A percentile compares a stretch with the other conserved stretches of the same genome.
These are phyloP conservation scores for Saturnispora galanensis DNA, from an alignment of 805 yeast species.

Conservation along the genomic window DNA sequence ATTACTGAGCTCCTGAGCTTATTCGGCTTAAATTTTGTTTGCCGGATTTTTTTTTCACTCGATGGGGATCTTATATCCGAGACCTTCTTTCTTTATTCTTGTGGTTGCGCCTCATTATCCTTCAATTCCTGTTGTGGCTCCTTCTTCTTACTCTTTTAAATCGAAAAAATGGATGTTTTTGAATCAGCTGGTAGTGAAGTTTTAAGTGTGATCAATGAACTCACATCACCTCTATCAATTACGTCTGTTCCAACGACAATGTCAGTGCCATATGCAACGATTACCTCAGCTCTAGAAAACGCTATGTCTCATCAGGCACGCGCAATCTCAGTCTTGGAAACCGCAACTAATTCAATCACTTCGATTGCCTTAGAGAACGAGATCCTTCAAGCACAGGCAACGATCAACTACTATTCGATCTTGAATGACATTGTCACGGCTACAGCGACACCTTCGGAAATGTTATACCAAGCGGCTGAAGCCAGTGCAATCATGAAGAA, in stretches of 20 bases:
- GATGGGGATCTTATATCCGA: too few relatives aligned
- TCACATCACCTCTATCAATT: background rate
- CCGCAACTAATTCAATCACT: slow-evolving; percentile 5
- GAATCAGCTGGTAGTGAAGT: background rate
- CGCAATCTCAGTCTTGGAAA: slow-evolving; percentile 3
- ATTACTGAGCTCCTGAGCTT: too few relatives aligned
- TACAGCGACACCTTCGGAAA: slow-evolving; percentile 13
- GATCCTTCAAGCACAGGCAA: slow-evolving; percentile 16
- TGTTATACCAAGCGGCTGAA: slow-evolving; percentile 16
- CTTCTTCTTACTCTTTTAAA: background rate
- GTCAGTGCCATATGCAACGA: slow-evolving; percentile 9
- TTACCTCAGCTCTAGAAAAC: slow-evolving; percentile 10
- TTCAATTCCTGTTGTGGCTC: background rate
- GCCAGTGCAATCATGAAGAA: slow-evolving; percentile 17
- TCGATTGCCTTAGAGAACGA: slow-evolving; percentile 7
- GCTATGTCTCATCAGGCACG: slow-evolving; percentile 5
- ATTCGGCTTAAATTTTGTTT: too few relatives aligned
- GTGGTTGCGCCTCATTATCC: background rate
- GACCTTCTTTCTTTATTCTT: background rate
- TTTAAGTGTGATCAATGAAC: background rate
- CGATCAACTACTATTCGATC: slow-evolving; percentile 17
- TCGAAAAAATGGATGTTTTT: background rate
- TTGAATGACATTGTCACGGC: slow-evolving; percentile 20
- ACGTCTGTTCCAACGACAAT: slow-evolving; percentile 16
- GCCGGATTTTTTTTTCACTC: too few relatives aligned